These are phyloP conservation scores for Lentinula aciculospora DNA, from an alignment of 768 basidiomycete species.

Conservation along the genomic window DNA sequence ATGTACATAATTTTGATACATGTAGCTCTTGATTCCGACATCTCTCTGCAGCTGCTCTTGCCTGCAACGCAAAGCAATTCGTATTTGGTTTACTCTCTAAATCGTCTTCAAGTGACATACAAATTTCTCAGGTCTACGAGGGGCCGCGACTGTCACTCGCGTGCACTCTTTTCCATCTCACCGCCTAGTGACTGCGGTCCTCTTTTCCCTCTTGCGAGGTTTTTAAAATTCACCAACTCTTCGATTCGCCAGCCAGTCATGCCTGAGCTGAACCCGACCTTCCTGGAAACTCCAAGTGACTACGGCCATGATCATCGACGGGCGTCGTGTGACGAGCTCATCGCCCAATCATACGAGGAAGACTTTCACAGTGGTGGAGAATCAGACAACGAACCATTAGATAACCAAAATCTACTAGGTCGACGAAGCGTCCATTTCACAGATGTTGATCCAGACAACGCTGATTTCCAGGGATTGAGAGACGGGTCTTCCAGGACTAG, in stretches of 20 bases:
- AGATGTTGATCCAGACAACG: not conserved
- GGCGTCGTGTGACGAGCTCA: conserved; percentile 22
- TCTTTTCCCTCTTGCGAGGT: not conserved
- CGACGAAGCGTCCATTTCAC: not conserved
- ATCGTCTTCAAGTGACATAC: not conserved
- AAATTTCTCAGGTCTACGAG: not conserved
- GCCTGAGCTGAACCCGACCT: conserved; percentile 1
- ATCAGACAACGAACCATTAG: conserved; percentile 17
- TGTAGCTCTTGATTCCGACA: too few relatives aligned
- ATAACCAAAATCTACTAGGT: conserved; percentile 19
- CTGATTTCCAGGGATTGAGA: not conserved
- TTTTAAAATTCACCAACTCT: not conserved
- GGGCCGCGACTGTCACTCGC: not conserved
- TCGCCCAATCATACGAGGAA: conserved; percentile 10
- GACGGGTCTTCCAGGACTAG: not conserved
- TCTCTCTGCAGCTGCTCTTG: not conserved
- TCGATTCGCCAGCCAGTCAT: not conserved
- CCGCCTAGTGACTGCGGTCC: too few relatives aligned
- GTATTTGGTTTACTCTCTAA: not conserved
- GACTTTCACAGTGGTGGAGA: conserved; percentile 13
- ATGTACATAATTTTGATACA: too few relatives aligned
- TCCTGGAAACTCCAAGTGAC: not conserved
- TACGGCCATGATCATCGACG: conserved; percentile 18
- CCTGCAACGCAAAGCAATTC: not conserved
- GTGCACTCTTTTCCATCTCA: too few relatives aligned